Conservation (phyloP, 2,329 filamentous ascomycete genomes). For the Pseudogymnoascus sp. region DNA sequence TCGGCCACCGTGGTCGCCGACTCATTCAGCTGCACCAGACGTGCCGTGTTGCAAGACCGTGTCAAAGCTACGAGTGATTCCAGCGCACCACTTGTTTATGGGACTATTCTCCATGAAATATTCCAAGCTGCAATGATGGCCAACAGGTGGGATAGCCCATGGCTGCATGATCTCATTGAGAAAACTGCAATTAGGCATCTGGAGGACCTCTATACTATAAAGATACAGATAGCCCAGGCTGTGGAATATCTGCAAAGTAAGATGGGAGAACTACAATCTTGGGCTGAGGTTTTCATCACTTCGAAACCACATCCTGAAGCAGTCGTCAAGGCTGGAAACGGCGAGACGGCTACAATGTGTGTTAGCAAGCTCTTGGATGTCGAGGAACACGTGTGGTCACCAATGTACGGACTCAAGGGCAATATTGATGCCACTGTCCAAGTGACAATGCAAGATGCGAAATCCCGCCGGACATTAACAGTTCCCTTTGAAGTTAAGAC, state of each 20-base stretch:
- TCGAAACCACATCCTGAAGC: slow-evolving; percentile 63
- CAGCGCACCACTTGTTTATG: slow-evolving; percentile 78
- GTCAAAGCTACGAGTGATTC: slow-evolving; percentile 84
- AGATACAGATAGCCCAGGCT: slow-evolving; percentile 65
- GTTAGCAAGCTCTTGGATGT: slow-evolving; percentile 93
- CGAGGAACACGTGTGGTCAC: slow-evolving; percentile 97
- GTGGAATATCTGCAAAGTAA: slow-evolving; percentile 76
- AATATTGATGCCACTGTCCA: slow-evolving; percentile 97
- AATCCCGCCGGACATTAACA: slow-evolving; percentile 57
- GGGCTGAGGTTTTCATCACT: slow-evolving; percentile 77
- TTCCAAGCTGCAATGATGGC: slow-evolving; percentile 84
- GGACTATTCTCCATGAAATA: slow-evolving; percentile 87
- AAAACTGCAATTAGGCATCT: slow-evolving; percentile 68
- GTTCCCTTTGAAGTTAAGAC: slow-evolving; percentile 96
- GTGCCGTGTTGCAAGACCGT: slow-evolving; percentile 88
- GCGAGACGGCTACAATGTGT: slow-evolving; percentile 70
- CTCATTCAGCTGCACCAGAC: slow-evolving; percentile 83
- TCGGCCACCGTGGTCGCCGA: slow-evolving; percentile 95
- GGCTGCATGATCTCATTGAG: slow-evolving; percentile 61
- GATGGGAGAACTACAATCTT: slow-evolving; percentile 71
- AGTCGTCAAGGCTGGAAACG: slow-evolving; percentile 71
- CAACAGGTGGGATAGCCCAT: slow-evolving; percentile 72
- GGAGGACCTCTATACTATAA: slow-evolving; percentile 85
- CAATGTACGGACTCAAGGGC: slow-evolving; percentile 93
- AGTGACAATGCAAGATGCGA: slow-evolving; percentile 68